Conservation (phyloP, 345 rosid genomes). For the Orychophragmus violaceus region DNA sequence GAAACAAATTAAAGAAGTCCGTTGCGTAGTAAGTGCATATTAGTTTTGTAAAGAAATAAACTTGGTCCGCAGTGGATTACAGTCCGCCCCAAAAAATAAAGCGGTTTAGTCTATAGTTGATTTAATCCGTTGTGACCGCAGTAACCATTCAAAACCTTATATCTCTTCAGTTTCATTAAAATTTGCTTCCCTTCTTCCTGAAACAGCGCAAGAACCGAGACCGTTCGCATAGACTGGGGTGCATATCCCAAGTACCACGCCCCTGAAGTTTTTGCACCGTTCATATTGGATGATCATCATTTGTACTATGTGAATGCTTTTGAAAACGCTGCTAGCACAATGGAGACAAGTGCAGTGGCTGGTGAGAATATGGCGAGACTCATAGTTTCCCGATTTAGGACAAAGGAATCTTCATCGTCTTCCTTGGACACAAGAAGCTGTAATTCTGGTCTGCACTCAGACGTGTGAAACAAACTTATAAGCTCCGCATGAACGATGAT, state of each 20-base stretch:
- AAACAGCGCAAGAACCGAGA: constrained; percentile 55
- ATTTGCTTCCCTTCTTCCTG: not conserved
- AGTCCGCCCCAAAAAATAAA: too few species aligned
- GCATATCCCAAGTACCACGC: constrained; percentile 89
- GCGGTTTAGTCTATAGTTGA: too few species aligned
- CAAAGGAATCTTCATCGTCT: constrained; percentile 4
- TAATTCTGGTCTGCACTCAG: constrained; percentile 34
- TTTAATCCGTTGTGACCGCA: too few species aligned
- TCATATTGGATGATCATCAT: constrained; percentile 65
- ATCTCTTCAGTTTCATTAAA: not conserved
- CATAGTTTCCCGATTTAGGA: constrained; percentile 49
- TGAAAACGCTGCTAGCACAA: constrained; percentile 90
- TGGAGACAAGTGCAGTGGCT: constrained; percentile 89
- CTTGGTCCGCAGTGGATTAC: too few species aligned
- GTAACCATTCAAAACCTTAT: too few species aligned
- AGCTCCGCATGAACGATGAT: not conserved
- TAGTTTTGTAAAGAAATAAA: too few species aligned
- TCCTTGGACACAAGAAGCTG: constrained; percentile 31
- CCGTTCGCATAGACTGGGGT: constrained; percentile 77
- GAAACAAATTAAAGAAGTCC: too few species aligned
- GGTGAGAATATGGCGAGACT: constrained; percentile 92
- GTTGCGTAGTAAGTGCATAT: too few species aligned
- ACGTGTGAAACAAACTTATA: constrained; percentile 36
- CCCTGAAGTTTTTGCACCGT: constrained; percentile 83
- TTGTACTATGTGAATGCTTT: constrained; percentile 88